phyloP scores from a whole-genome alignment of 208 protist species.

The Trichomonas vaginalis region DNA sequence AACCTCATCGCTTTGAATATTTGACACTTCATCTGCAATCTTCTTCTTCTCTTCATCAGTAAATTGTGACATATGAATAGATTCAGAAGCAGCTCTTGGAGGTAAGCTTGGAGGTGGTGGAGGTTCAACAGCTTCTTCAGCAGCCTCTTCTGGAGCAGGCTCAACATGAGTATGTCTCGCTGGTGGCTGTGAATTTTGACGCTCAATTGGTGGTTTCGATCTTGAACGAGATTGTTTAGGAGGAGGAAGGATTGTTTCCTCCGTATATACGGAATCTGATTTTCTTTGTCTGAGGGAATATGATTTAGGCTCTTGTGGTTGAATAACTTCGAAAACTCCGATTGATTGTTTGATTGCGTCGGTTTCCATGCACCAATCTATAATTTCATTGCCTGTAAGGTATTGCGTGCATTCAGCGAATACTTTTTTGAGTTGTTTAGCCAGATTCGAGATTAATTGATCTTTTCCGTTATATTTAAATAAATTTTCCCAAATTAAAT shows the following conservation, averaged over 20 bases:
- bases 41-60: background rate
- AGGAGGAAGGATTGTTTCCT: too few species aligned
- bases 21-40: background rate
- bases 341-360: background rate
- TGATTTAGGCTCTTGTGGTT: background rate
- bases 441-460: background rate
- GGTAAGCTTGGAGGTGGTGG: too few species aligned
- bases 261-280: background rate
- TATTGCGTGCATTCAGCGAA: background rate
- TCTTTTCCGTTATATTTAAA: background rate
- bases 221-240: background rate
- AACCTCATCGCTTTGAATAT: background rate
- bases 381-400: background rate
- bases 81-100: too few species aligned
- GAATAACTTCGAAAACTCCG: background rate
- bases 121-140: background rate
- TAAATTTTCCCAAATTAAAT: background rate
- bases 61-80: background rate
- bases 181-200: background rate
- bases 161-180: background rate
- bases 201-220: background rate
- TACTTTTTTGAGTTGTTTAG: background rate
- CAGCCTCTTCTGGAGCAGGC: background rate
- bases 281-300: background rate
- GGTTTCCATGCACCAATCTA: background rate